These are phyloP conservation scores for Diaporthe vaccinii DNA, from an alignment of 2,329 filamentous ascomycete species.

Conservation along the genomic window DNA sequence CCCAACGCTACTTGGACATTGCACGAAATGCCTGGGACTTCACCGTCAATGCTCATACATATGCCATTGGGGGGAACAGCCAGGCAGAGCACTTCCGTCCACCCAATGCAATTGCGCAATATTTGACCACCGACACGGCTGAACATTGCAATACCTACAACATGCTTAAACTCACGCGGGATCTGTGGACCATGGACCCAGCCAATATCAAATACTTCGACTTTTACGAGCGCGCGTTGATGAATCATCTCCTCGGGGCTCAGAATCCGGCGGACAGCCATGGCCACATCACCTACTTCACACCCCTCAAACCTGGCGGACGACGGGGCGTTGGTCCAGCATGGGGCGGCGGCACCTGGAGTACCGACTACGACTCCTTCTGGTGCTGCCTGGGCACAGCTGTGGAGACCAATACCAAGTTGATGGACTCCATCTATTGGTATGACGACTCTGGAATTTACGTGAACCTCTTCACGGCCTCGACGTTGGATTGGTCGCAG, in stretches of 20 bases:
- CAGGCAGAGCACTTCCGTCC: constrained; percentile 65
- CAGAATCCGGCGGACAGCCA: constrained; percentile 60
- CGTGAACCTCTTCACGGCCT: constrained; percentile 64
- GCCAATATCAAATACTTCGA: constrained; percentile 61
- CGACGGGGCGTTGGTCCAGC: constrained; percentile 63
- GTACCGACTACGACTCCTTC: constrained; percentile 65
- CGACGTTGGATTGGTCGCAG: constrained; percentile 58
- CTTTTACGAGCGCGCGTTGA: constrained; percentile 64
- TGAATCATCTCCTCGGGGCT: constrained; percentile 65
- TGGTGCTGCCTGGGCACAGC: constrained; percentile 69
- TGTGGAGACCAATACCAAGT: constrained; percentile 66
- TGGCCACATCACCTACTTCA: constrained; percentile 68
- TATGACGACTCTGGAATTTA: constrained; percentile 57
- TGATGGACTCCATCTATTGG: constrained; percentile 67
- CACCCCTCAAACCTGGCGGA: constrained; percentile 61
- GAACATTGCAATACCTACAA: constrained; percentile 70
- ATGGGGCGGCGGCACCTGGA: constrained; percentile 68
- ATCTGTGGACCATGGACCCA: constrained; percentile 62
- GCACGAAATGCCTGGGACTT: constrained; percentile 64
- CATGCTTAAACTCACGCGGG: constrained; percentile 68
- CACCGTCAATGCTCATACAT: constrained; percentile 60
- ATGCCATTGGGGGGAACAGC: constrained; percentile 68
- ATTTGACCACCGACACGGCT: constrained; percentile 60
- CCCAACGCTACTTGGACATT: constrained; percentile 59
- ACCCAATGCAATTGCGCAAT: constrained; percentile 60